phyloP scores from a whole-genome alignment of 2,329 filamentous ascomycete species.

The Phoma sp. region DNA sequence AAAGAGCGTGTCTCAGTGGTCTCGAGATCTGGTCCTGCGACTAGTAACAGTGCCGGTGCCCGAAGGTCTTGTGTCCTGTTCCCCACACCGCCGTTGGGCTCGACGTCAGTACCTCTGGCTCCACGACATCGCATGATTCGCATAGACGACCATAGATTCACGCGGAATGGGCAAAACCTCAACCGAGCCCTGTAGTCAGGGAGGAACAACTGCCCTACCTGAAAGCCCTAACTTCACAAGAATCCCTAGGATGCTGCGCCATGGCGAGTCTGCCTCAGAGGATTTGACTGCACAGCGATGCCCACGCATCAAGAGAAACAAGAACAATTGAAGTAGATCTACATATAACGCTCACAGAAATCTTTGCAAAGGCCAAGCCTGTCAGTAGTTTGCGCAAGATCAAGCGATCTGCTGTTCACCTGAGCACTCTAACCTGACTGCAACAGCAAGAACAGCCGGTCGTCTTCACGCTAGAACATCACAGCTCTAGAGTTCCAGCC shows the following conservation, averaged over 20 bases:
- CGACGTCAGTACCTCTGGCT: neutral
- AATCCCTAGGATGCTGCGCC: too few relatives aligned
- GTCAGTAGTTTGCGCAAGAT: neutral
- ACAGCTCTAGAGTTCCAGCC: neutral
- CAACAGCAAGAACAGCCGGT: neutral
- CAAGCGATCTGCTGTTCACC: slow-evolving; percentile 6
- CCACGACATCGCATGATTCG: too few relatives aligned
- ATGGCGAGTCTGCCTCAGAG: too few relatives aligned
- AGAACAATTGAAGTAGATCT: too few relatives aligned
- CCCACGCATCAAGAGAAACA: too few relatives aligned
- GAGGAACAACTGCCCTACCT: too few relatives aligned
- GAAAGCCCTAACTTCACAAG: too few relatives aligned
- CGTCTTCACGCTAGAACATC: neutral
- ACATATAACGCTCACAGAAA: too few relatives aligned
- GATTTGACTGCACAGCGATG: too few relatives aligned
- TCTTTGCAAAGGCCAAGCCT: neutral
- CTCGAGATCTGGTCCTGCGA: slow-evolving; percentile 10
- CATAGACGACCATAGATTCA: too few relatives aligned
- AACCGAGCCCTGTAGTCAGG: too few relatives aligned
- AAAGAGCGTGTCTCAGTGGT: slow-evolving; percentile 13
- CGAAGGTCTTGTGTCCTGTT: slow-evolving; percentile 5
- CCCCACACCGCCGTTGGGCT: neutral
- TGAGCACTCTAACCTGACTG: slow-evolving; percentile 11
- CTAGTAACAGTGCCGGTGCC: slow-evolving; percentile 10
- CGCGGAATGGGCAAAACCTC: too few relatives aligned